Evolutionary conservation across 2,329 filamentous ascomycete species (phyloP), one percentile per base, ranked within the genome.

Genomic region (Clarireedia hainanense): DNA sequence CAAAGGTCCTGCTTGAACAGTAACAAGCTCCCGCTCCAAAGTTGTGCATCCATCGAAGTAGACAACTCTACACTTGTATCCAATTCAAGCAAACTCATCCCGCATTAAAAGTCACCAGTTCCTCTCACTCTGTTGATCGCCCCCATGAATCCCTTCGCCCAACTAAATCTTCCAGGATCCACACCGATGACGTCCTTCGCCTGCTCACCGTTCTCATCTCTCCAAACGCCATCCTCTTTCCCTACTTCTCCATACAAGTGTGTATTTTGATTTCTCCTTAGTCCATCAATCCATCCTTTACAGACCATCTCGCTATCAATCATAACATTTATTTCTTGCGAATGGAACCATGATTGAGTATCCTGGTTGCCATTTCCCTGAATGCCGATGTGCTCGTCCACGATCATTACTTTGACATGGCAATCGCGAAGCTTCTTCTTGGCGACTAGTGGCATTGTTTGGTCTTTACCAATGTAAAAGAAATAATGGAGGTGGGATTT

Each of bases 281-380:
- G 74, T 0, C 72, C 80, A 15, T 83, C 79, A 20, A 80, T 75
- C 86, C 86, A 89, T 36, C 74, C 75, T 30, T 66, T 67, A 62
- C 87, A 90, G 0, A 91, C 72, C 1, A 75, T 68, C 0, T 69
- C 63, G 20, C 80, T 85, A 59, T 92, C 88, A 5, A 91, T 71
- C 78, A 92, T 81, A 24, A 91, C 70, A 61, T 92, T 91, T 54
- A 88, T 78, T 68, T 92, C 88, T 68, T 91, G 86, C 54, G 79
- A 84, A 65, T 92, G 88, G 61, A 79, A 91, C 83, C 86, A 91
- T 20, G 79, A 83, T 69, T 92, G 88, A 1, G 88, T 91, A 63
- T 92, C 88, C 67, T 91, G 85, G 65, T 91, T 92, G 0, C 87
- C 88, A 60, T 81, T 88, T 3, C 88, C 88, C 68, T 87, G 80